Percentiles rank a stretch among this genome's conserved stretches.
phyloP scores from a whole-genome alignment of 2,329 filamentous ascomycete species.

The Aspergillus calidoustus region DNA sequence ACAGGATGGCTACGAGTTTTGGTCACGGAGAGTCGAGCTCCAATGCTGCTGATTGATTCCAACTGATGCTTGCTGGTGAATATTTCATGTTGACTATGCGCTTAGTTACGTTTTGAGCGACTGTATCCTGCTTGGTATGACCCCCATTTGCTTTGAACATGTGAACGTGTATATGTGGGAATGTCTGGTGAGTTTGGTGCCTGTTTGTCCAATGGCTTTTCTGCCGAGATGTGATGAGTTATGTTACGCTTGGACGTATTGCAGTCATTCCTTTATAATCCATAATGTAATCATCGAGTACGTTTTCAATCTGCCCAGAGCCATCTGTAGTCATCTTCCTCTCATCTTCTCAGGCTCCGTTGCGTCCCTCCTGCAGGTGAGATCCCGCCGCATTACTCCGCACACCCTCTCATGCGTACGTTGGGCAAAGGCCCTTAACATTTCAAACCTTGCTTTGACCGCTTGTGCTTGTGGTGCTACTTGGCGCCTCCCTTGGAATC shows the following conservation, averaged over 20 bases:
- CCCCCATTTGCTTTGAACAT: background rate
- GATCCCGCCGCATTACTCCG: too few species aligned
- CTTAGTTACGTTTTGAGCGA: background rate
- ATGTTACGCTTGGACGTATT: background rate
- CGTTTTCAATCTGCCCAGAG: background rate
- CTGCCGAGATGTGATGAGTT: background rate
- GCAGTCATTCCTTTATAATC: background rate
- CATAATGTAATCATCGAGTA: background rate
- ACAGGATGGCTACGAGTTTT: slow-evolving; percentile 21
- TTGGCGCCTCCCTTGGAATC: too few species aligned
- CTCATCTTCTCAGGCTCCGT: background rate
- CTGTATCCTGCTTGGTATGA: background rate
- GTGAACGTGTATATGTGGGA: background rate
- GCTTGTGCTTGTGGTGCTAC: too few species aligned
- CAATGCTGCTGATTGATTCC: slow-evolving; percentile 11
- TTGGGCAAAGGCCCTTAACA: background rate
- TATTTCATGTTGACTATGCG: background rate
- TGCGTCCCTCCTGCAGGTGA: background rate
- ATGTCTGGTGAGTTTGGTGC: background rate
- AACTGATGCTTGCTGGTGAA: slow-evolving; percentile 2
- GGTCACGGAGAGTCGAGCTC: slow-evolving; percentile 22
- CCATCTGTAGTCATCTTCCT: background rate
- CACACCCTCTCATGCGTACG: background rate
- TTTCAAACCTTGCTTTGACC: too few species aligned
- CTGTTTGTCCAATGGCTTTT: background rate